These are phyloP conservation scores for Didymella lethalis DNA, from an alignment of 2,329 filamentous ascomycete species.

Conservation along the genomic window DNA sequence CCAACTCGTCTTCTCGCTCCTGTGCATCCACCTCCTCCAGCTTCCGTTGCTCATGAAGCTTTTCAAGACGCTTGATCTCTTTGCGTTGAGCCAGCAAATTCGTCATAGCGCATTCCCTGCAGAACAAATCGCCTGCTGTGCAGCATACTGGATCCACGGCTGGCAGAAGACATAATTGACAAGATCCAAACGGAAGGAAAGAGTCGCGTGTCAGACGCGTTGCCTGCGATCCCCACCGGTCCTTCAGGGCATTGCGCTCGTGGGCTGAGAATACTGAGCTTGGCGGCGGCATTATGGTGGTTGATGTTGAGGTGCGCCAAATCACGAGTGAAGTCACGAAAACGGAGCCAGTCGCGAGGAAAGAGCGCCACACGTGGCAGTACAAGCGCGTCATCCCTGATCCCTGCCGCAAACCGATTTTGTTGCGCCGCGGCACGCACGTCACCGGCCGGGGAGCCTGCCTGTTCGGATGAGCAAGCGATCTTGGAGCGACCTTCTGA, in stretches of 20 bases:
- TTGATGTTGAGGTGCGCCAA: slow-evolving; percentile 4
- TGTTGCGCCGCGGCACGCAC: slow-evolving; percentile 22
- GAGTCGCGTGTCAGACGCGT: slow-evolving; percentile 90
- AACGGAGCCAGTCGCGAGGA: slow-evolving; percentile 16
- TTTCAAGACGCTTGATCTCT: slow-evolving; percentile 85
- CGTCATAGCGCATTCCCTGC: slow-evolving; percentile 87
- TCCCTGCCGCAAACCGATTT: slow-evolving; percentile 28
- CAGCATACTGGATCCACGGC: slow-evolving; percentile 86
- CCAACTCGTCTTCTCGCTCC: slow-evolving; percentile 71
- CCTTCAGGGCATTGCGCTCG: slow-evolving; percentile 83
- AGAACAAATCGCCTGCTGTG: slow-evolving; percentile 83
- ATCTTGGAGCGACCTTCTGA: slow-evolving; percentile 4
- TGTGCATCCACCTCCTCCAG: slow-evolving; percentile 69
- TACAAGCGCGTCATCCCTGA: slow-evolving; percentile 8
- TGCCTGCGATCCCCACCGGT: slow-evolving; percentile 80
- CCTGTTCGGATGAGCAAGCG: slow-evolving; percentile 15
- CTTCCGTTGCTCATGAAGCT: slow-evolving; percentile 66
- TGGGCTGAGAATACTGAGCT: slow-evolving; percentile 83
- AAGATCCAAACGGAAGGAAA: slow-evolving; percentile 90
- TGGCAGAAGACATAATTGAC: slow-evolving; percentile 83
- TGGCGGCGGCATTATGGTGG: slow-evolving; percentile 37
- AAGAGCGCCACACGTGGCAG: slow-evolving; percentile 29
- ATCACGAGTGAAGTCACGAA: slow-evolving; percentile 10
- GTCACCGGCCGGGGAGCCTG: slow-evolving; percentile 9
- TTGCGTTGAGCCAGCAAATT: slow-evolving; percentile 92